phyloP scores from a whole-genome alignment of 495 filamentous ascomycete genomes.

The Aspergillus ellipticus region DNA sequence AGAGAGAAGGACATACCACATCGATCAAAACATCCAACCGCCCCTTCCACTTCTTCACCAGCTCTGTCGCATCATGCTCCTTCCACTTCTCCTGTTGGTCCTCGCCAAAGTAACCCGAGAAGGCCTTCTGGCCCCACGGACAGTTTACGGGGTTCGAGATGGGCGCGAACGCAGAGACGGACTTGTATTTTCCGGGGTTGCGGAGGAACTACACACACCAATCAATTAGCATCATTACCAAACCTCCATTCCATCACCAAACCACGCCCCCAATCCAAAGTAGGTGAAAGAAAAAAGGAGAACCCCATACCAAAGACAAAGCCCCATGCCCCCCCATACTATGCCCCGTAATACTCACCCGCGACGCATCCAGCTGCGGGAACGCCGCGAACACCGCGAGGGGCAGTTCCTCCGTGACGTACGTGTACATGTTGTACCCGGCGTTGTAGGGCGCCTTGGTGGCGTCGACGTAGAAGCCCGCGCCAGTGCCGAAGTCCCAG shows the following conservation, averaged over 20 bases:
- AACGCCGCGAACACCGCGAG: constrained; percentile 65
- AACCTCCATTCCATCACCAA: no score
- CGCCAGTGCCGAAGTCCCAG: constrained; percentile 88
- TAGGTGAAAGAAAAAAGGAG: constrained; percentile 9
- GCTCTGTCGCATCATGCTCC: constrained; percentile 87
- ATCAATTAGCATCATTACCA: not conserved
- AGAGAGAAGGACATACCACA: constrained; percentile 51
- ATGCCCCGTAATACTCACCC: constrained; percentile 84
- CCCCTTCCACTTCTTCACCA: constrained; percentile 71
- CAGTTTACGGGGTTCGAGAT: constrained; percentile 83
- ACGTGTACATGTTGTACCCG: constrained; percentile 90
- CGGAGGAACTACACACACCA: constrained; percentile 66
- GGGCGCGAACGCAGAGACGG: constrained; percentile 85
- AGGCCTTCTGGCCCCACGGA: constrained; percentile 95
- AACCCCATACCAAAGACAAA: constrained; percentile 63
- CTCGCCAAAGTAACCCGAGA: constrained; percentile 81
- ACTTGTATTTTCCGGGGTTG: constrained; percentile 84
- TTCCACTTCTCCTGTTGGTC: constrained; percentile 70
- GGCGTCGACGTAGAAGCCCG: constrained; percentile 94
- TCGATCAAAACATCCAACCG: constrained; percentile 75
- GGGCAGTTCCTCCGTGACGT: constrained; percentile 80
- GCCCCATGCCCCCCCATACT: constrained; percentile 97
- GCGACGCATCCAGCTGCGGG: constrained; percentile 57
- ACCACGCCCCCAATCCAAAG: no score
- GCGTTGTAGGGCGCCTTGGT: constrained; percentile 65